phyloP scores from a whole-genome alignment of 1,139 yeast genomes.

The Sugiyamaella pinicola region DNA sequence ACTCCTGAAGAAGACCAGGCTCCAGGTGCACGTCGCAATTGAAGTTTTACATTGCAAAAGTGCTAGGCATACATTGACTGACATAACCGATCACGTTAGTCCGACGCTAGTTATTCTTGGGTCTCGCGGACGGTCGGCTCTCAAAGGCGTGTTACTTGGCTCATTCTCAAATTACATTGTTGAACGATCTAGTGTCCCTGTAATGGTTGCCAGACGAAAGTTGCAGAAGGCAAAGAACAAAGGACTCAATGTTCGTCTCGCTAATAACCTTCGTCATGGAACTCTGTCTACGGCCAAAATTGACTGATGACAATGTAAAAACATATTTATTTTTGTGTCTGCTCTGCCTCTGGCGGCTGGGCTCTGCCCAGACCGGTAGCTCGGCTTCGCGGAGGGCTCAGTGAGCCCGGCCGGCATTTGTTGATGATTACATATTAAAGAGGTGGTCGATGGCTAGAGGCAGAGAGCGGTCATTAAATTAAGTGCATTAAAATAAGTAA shows the following conservation, averaged over 20 bases:
- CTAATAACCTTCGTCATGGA: conserved; percentile 42
- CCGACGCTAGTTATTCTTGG: conserved; percentile 86
- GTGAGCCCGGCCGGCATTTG: too few relatives aligned
- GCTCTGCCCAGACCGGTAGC: background rate
- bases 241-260: conserved; percentile 45
- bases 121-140: conserved; percentile 72
- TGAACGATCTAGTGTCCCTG: conserved; percentile 79
- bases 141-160: conserved; percentile 75
- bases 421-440: too few relatives aligned
- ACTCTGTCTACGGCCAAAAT: conserved; percentile 35
- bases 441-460: too few relatives aligned
- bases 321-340: conserved; percentile 9
- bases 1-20: conserved; percentile 66
- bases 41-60: conserved; percentile 83
- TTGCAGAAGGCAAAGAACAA: conserved; percentile 72
- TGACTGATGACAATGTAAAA: conserved; percentile 27
- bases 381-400: too few relatives aligned
- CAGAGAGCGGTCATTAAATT: background rate
- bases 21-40: conserved; percentile 73
- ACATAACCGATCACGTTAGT: conserved; percentile 76
- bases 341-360: too few relatives aligned
- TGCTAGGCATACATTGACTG: conserved; percentile 82
- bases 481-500: background rate
- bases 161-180: conserved; percentile 76
- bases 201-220: conserved; percentile 85